These are phyloP conservation scores for Candida germanica DNA, from an alignment of 805 yeast species.

Conservation along the genomic window DNA sequence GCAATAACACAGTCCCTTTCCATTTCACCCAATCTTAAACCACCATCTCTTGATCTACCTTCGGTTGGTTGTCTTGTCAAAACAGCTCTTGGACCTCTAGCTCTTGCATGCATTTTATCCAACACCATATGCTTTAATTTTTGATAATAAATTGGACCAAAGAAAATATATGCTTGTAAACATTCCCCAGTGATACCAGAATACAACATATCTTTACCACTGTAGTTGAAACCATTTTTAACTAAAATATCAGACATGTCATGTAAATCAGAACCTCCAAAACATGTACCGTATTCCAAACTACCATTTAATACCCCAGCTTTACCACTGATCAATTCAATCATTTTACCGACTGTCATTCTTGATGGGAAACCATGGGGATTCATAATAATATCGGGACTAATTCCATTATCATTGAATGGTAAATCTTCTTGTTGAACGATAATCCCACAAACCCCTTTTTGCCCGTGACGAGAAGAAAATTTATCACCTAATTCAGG, in stretches of 20 bases:
- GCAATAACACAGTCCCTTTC: slow-evolving; percentile 99
- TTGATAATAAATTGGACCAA: slow-evolving; percentile 97
- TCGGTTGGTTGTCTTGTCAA: slow-evolving; percentile 98
- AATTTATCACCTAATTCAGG: slow-evolving; percentile 98
- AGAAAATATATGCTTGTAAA: slow-evolving; percentile 94
- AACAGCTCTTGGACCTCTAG: slow-evolving; percentile 98
- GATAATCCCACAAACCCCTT: slow-evolving; percentile 98
- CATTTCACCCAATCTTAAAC: slow-evolving; percentile 98
- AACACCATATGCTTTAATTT: slow-evolving; percentile 98
- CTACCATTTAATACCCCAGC: slow-evolving; percentile 95
- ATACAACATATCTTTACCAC: slow-evolving; percentile 97
- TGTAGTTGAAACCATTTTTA: slow-evolving; percentile 87
- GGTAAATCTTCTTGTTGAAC: slow-evolving; percentile 97
- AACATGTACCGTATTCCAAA: slow-evolving; percentile 95
- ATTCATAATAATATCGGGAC: slow-evolving; percentile 96
- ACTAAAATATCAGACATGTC: slow-evolving; percentile 92
- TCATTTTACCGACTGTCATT: slow-evolving; percentile 99
- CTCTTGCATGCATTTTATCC: slow-evolving; percentile 99
- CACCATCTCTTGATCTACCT: slow-evolving; percentile 99
- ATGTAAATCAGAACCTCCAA: slow-evolving; percentile 94
- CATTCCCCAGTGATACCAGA: slow-evolving; percentile 98
- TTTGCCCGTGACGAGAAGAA: slow-evolving; percentile 96
- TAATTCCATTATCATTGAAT: slow-evolving; percentile 85
- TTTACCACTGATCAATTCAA: slow-evolving; percentile 92
- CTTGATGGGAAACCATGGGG: slow-evolving; percentile 99